Evolutionary conservation across 768 basidiomycete genomes (phyloP), one percentile per base, ranked within the genome.

Genomic region (Termitomyces bulborhizus): DNA sequence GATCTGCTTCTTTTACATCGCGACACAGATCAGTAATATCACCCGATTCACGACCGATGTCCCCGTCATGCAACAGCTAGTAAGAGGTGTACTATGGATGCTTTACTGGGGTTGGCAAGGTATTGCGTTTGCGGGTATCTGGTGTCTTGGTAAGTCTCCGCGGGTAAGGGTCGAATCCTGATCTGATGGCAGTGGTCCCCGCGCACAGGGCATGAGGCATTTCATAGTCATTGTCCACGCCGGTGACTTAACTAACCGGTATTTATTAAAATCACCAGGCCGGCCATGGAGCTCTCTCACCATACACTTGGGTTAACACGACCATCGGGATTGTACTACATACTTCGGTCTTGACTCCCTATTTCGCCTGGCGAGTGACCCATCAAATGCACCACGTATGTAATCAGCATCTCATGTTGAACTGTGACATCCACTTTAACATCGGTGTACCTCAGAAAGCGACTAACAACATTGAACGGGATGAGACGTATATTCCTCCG

Each of bases 401-500:
- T 59, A 27, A 50, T 21, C 11, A 12, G 13, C 37, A 46, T n/a
- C 24, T 51, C 48, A 11, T 36, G 11, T 6, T 7, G 29, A 11
- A 24, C 21, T 24, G 58, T 36, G 3, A 12, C 16, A 27, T 18
- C 12, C 11, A 18, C 12, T 36, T 40, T 50, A 12, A 41, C 13
- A 37, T 4, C 46, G n/a, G 29, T 41, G 15, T 26, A 6, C 1
- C 13, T 9, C 49, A 77, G 76, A 77, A 77, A 72, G 61, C 72
- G 0, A 78, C 76, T 1, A 76, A 77, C 53, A 68, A 75, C 55
- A 77, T 89, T 59, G 86, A 86, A 51, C 76, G 85, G 9, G 88
- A 91, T 57, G 87, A 90, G 69, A 89, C 86, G 29, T 86, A 81
- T 55, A 75, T 86, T 26, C 85, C 84, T 31, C 70, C 71, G 8